Conservation (phyloP, 345 rosid species). For the Salix brachista region DNA sequence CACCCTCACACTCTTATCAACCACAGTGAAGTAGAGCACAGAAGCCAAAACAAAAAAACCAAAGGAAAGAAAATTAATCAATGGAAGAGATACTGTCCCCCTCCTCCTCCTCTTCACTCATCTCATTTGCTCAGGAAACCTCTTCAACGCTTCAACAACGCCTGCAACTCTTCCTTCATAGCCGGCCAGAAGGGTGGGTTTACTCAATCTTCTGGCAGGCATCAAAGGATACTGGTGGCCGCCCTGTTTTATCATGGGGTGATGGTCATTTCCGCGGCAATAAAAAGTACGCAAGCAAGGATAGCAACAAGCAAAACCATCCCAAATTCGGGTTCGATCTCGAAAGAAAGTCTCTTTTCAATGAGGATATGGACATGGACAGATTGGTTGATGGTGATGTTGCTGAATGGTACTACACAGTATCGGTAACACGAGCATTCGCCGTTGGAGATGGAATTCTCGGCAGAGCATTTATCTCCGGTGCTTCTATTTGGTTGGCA, state of each 20-base stretch:
- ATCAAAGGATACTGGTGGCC: conserved; percentile 29
- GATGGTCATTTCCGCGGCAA: conserved; percentile 43
- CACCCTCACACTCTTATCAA: background rate
- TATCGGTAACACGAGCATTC: conserved; percentile 35
- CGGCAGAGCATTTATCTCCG: conserved; percentile 33
- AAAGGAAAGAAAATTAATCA: background rate
- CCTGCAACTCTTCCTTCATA: conserved; percentile 42
- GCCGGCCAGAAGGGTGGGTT: conserved; percentile 48
- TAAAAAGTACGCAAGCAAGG: conserved; percentile 13
- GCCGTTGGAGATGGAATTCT: conserved; percentile 31
- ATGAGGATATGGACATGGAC: conserved; percentile 27
- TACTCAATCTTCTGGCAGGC: conserved; percentile 65
- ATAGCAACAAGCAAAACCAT: background rate
- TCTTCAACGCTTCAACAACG: conserved; percentile 41
- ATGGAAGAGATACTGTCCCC: conserved; percentile 34
- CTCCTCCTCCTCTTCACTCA: conserved; percentile 26
- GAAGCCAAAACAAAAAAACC: background rate
- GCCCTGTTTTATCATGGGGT: conserved; percentile 34
- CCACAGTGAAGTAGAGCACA: background rate
- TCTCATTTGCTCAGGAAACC: conserved; percentile 19
- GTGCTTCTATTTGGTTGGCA: conserved; percentile 35
- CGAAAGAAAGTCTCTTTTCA: conserved; percentile 23
- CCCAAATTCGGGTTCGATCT: conserved; percentile 14
- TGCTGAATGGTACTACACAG: conserved; percentile 42
- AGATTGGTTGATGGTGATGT: conserved; percentile 22